Evolutionary conservation across 169 alveolate genomes (phyloP).

Genomic region (Theileria equi): DNA sequence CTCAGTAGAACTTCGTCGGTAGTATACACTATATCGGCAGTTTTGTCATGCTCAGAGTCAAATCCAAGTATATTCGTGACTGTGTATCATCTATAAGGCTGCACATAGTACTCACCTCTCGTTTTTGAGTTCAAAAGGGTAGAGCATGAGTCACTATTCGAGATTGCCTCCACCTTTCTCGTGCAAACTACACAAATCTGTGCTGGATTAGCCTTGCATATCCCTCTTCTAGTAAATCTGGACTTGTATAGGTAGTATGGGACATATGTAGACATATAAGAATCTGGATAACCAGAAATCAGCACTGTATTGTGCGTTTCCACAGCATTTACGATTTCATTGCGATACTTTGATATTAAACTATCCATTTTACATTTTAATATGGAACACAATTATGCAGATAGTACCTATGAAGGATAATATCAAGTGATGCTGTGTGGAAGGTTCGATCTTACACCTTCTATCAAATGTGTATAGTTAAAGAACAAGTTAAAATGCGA

Average conservation of each 20-base stretch:
- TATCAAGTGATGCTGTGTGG: no score
- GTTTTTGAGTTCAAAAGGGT: conserved; percentile 18
- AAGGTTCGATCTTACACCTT: no score
- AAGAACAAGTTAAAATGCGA: not conserved
- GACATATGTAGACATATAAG: conserved; percentile 22
- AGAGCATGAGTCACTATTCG: conserved; percentile 43
- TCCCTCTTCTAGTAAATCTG: conserved; percentile 31
- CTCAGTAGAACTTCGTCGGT: conserved; percentile 34
- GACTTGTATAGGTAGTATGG: conserved; percentile 53
- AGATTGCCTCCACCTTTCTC: not conserved
- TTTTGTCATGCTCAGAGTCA: not conserved
- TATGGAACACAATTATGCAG: not conserved
- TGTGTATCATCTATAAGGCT: not conserved
- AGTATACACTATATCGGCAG: conserved; percentile 38
- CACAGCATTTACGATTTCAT: conserved; percentile 42
- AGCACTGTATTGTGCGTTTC: conserved; percentile 48
- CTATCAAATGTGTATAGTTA: not conserved
- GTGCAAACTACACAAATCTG: conserved; percentile 36
- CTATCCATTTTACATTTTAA: conserved; percentile 24
- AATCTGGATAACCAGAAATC: conserved; percentile 40
- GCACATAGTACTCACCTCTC: conserved; percentile 11
- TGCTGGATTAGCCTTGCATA: conserved; percentile 36
- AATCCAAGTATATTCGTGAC: conserved; percentile 10
- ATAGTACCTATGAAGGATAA: no score
- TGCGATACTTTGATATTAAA: conserved; percentile 11